These are phyloP conservation scores for Sphagnum fallax DNA, from an alignment of 228 moss, liverwort and hornwort genomes.

Conservation along the genomic window DNA sequence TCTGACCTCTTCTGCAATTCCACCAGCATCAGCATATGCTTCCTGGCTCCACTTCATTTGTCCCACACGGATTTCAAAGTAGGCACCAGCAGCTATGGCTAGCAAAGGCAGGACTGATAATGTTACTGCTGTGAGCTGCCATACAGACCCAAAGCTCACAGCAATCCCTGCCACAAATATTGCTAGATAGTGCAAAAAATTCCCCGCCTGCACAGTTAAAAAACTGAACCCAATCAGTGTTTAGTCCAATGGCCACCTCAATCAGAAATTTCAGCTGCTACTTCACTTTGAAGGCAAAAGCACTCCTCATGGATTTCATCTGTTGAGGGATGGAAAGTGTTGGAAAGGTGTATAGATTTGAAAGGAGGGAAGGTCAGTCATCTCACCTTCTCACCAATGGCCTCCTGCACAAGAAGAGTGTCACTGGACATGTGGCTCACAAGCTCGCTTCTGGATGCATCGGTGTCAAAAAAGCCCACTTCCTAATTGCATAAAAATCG, in stretches of 20 bases:
- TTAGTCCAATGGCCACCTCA: too few species aligned
- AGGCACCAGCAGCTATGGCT: conserved; percentile 52
- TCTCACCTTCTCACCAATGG: conserved; percentile 44
- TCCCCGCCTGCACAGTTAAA: conserved; percentile 36
- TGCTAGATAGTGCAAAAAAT: conserved; percentile 51
- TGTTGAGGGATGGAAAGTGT: too few species aligned
- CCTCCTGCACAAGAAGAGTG: conserved; percentile 50
- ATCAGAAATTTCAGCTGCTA: too few species aligned
- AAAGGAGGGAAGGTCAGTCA: too few species aligned
- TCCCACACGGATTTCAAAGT: conserved; percentile 37
- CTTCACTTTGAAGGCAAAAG: too few species aligned
- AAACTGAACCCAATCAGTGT: background rate
- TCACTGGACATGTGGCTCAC: conserved; percentile 57
- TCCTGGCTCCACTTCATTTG: conserved; percentile 56
- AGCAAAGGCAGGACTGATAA: conserved; percentile 53
- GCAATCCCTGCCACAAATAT: conserved; percentile 53
- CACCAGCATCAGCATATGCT: conserved; percentile 46
- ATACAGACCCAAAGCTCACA: conserved; percentile 52
- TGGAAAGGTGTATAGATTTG: too few species aligned
- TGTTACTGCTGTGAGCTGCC: conserved; percentile 58
- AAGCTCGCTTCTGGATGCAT: conserved; percentile 40
- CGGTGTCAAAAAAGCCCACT: conserved; percentile 46
- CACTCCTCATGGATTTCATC: too few species aligned
- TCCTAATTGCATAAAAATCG: conserved; percentile 18
- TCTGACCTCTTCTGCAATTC: conserved; percentile 48